These are phyloP conservation scores for Rosa rugosa DNA, from an alignment of 306 rosid species.

Conservation along the genomic window DNA sequence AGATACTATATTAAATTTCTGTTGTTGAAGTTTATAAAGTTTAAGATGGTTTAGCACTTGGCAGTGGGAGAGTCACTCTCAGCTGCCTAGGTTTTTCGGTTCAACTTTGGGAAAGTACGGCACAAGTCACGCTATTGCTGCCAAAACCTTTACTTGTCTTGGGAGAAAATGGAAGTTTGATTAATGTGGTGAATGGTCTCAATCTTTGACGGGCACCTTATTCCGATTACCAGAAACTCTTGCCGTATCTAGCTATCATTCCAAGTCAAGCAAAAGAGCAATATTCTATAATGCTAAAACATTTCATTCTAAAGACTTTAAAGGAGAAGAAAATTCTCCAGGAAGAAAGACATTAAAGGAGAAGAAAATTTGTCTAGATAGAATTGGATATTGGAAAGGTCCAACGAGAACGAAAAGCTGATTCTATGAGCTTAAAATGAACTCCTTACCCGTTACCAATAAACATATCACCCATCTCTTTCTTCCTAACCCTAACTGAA, in stretches of 20 bases:
- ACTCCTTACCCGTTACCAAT: background rate
- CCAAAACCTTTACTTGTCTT: conserved; percentile 27
- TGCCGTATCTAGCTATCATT: background rate
- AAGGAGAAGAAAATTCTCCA: too few species aligned
- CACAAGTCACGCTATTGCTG: conserved; percentile 54
- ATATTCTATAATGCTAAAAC: background rate
- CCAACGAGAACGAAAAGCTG: background rate
- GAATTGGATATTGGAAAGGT: background rate
- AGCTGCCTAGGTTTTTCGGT: background rate
- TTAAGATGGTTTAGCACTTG: background rate
- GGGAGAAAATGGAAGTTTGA: conserved; percentile 27
- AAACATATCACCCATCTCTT: background rate
- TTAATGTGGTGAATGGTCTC: conserved; percentile 29
- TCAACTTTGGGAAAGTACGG: conserved; percentile 12
- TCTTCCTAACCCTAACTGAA: background rate
- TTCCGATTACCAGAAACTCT: conserved; percentile 2
- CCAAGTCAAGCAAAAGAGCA: conserved; percentile 2
- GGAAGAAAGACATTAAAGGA: too few species aligned
- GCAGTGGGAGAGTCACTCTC: background rate
- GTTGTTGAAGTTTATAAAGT: background rate
- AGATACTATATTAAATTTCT: background rate
- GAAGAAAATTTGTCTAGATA: background rate
- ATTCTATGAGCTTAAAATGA: background rate
- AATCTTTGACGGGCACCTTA: conserved; percentile 28
- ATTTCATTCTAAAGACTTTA: background rate